Conservation (phyloP, 1,284 basidiomycete species). For the Stygiomarasmius scandens region DNA sequence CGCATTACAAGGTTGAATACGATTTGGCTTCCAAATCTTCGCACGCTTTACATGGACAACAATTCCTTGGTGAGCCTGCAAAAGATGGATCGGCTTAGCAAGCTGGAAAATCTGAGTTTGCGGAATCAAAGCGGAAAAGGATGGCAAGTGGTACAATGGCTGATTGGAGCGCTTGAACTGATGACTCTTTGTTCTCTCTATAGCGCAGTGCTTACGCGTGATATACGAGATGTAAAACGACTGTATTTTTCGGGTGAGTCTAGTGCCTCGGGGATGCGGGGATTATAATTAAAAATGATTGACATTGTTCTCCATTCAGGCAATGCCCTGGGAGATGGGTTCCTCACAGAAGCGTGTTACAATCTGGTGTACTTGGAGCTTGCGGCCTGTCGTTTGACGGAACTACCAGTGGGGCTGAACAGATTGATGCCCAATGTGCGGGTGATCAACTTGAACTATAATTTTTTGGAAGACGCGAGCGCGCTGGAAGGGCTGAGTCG, state of each 20-base stretch:
- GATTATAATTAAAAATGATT: constrained; percentile 3
- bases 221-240: constrained; percentile 88
- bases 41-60: constrained; percentile 92
- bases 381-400: constrained; percentile 84
- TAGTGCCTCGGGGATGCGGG: neutral
- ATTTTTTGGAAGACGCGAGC: constrained; percentile 79
- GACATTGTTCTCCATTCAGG: constrained; percentile 29
- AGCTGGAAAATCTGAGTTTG: constrained; percentile 89
- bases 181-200: constrained; percentile 18
- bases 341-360: constrained; percentile 66
- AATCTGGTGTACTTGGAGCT: constrained; percentile 93
- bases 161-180: constrained; percentile 16
- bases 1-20: constrained; percentile 72
- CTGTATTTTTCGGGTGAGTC: constrained; percentile 89
- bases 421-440: constrained; percentile 83
- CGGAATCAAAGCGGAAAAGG: constrained; percentile 82
- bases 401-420: constrained; percentile 72
- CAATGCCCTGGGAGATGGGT: constrained; percentile 41
- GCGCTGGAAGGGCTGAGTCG: constrained; percentile 73
- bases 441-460: constrained; percentile 94
- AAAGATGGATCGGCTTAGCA: constrained; percentile 59
- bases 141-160: constrained; percentile 58
- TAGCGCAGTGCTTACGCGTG: constrained; percentile 64
- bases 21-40: constrained; percentile 69
- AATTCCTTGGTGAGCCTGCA: constrained; percentile 67